Conservation (phyloP, 2,329 filamentous ascomycete species). For the Alternaria angustiovoidea region DNA sequence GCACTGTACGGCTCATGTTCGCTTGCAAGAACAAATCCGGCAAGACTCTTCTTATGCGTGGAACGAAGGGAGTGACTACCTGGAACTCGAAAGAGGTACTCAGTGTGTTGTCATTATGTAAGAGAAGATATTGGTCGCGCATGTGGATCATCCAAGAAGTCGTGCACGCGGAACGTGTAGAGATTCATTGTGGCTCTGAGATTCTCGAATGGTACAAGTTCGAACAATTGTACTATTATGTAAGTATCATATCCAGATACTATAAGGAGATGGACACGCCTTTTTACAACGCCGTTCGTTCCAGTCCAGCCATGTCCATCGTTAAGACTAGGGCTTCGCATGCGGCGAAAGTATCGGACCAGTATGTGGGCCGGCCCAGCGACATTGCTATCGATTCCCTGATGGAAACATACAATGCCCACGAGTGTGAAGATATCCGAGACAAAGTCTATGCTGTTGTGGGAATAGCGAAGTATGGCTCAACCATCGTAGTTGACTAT, state of each 20-base stretch:
- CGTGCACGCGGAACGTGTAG: neutral
- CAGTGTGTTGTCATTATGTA: neutral
- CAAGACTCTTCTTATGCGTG: neutral
- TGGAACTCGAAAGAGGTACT: neutral
- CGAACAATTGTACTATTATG: neutral
- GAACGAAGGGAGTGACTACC: neutral
- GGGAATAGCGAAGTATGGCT: neutral
- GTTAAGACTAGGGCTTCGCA: too few species aligned
- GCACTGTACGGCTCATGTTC: neutral
- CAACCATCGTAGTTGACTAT: neutral
- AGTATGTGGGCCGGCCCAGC: too few species aligned
- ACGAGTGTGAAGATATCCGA: neutral
- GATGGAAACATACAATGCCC: neutral
- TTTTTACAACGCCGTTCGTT: neutral
- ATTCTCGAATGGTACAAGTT: neutral
- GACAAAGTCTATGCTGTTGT: neutral
- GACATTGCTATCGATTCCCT: neutral
- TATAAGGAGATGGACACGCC: neutral
- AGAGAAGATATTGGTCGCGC: neutral
- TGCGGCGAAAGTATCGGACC: too few species aligned
- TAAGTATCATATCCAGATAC: rapidly evolving
- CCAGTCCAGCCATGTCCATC: neutral
- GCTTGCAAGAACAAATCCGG: neutral
- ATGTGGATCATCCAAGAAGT: conserved; percentile 6
- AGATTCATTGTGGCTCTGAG: neutral